Evolutionary conservation across 2,329 filamentous ascomycete genomes (phyloP), one percentile per base, ranked within the genome.

Genomic region (Colletotrichum sp.): DNA sequence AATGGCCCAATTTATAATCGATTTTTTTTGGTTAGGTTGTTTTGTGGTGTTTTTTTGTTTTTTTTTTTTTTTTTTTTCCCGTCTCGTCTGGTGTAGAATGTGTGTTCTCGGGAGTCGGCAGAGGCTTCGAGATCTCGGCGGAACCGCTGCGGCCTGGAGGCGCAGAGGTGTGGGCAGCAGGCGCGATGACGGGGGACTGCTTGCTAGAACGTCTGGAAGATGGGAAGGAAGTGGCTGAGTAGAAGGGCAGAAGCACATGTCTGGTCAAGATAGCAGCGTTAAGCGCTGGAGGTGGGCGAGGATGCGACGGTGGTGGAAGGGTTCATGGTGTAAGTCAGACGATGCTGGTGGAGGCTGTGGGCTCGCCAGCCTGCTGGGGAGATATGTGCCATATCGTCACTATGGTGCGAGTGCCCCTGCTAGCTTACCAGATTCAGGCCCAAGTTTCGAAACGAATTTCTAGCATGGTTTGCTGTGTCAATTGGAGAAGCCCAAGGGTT

Each of bases 301-400:
- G 22, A 12, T 57, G 59, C 57, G 44, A 44, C 48, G 32, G n/a
- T 63, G 8, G 28, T 18, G 32, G 22, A 24, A 44, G 15, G 18
- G n/a, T 32, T 72, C 13, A 15, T 28, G 15, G n/a, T 28, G 30
- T 36, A 65, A 59, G 59, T 73, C 70, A 52, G 44, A 22, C 44
- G 44, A 55, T 55, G 59, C 68, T 59, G 59, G 64, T 48, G 68
- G 70, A 62, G 74, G 74, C 65, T 74, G 59, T 74, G 72, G 15
- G n/a, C 16, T n/a, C 63, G 62, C 52, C 62, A 62, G 55, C 62
- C 63, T 75, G 36, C 18, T 44, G 15, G 55, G 24, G 26, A 59
- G 72, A 30, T 22, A 63, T 39, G 44, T 34, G 59, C 24, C 34
- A 30, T 32, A 9, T 60, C 64, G 34, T 73, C 64, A 64, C 60